phyloP scores from a whole-genome alignment of 371 early-diverging fungal species.

The Actinomortierella wolfii region DNA sequence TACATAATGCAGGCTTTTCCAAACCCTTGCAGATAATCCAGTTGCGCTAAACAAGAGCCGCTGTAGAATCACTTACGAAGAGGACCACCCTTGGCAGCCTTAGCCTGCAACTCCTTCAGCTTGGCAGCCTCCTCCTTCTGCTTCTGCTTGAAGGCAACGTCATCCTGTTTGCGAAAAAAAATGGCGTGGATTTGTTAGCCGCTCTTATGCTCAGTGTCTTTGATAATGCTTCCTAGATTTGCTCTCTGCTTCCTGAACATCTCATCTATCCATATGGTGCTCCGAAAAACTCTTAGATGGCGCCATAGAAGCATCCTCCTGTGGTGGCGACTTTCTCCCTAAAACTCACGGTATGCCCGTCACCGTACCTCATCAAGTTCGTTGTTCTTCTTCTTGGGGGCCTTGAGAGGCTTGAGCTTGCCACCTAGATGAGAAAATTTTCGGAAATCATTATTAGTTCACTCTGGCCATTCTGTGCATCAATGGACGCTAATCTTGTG shows the following conservation, averaged over 20 bases:
- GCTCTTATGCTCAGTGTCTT: not conserved
- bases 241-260: too few species aligned
- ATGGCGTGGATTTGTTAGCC: not conserved
- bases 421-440: too few species aligned
- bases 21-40: too few species aligned
- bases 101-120: constrained; percentile 78
- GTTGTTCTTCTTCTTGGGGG: constrained; percentile 67
- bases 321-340: too few species aligned
- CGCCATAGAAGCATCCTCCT: not conserved
- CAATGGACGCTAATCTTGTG: too few species aligned
- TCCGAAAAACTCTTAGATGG: too few species aligned
- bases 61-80: constrained; percentile 76
- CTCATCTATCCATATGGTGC: not conserved
- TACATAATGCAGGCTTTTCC: too few species aligned
- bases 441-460: too few species aligned
- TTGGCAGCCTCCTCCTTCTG: constrained; percentile 82
- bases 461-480: too few species aligned
- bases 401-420: constrained; percentile 84
- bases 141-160: constrained; percentile 84
- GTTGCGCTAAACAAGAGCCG: too few species aligned
- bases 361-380: constrained; percentile 67
- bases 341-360: too few species aligned
- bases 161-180: constrained; percentile 58
- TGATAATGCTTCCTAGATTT: too few species aligned
- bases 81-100: constrained; percentile 82